Evolutionary conservation across 164 flowering plant genomes (phyloP).

Genomic region (Vitis vinifera): DNA sequence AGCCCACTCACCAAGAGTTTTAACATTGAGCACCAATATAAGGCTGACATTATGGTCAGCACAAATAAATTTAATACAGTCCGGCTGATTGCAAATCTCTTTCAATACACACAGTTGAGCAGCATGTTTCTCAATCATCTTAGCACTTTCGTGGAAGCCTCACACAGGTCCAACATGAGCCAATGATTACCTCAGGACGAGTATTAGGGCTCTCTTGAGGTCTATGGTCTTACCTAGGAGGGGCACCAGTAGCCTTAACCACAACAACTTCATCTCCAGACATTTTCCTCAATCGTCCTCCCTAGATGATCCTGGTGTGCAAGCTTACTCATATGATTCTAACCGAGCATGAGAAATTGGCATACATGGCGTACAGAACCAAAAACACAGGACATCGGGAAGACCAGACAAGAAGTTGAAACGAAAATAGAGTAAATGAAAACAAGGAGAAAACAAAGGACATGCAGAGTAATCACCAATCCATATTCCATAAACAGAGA

Average conservation of each 20-base stretch:
- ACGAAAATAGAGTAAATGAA: too few species aligned
- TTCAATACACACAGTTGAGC: slow-evolving; percentile 79
- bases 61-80: slow-evolving; percentile 76
- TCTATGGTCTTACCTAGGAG: slow-evolving; percentile 31
- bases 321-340: too few species aligned
- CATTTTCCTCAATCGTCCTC: too few species aligned
- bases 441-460: too few species aligned
- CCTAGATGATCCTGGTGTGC: too few species aligned
- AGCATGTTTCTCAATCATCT: slow-evolving; percentile 76
- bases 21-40: slow-evolving; percentile 70
- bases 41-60: slow-evolving; percentile 68
- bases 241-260: slow-evolving; percentile 18
- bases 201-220: slow-evolving; percentile 29
- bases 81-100: slow-evolving; percentile 76
- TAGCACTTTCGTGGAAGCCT: slow-evolving; percentile 81
- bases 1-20: slow-evolving; percentile 86
- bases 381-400: too few species aligned
- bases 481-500: too few species aligned
- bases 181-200: slow-evolving; percentile 62
- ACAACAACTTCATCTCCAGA: slow-evolving; percentile 25
- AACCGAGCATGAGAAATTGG: too few species aligned
- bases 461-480: too few species aligned
- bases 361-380: too few species aligned
- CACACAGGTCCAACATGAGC: slow-evolving; percentile 69
- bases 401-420: too few species aligned